These are phyloP conservation scores for Echinosophora koreensis DNA, from an alignment of 306 rosid genomes.

Conservation along the genomic window DNA sequence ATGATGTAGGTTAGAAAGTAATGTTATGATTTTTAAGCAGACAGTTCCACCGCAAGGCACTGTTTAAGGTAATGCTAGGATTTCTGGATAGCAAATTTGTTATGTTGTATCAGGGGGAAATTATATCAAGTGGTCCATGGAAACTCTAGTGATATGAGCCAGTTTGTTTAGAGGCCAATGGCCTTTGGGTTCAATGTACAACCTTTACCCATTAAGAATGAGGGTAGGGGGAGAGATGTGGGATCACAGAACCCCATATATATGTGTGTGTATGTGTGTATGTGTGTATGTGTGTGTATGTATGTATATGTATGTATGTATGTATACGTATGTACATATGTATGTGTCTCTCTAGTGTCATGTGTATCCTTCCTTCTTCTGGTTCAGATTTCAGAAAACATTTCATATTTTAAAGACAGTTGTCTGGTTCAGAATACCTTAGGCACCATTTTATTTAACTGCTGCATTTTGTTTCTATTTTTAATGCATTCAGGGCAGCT, in stretches of 20 bases:
- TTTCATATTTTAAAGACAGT: neutral
- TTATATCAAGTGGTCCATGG: neutral
- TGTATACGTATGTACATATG: too few relatives aligned
- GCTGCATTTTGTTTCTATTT: constrained; percentile 27
- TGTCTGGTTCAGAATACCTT: constrained; percentile 34
- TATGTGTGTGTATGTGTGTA: neutral
- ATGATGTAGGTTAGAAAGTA: neutral
- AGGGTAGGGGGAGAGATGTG: constrained; percentile 17
- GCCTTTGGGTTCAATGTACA: neutral
- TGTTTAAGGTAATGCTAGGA: neutral
- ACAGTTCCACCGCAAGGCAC: neutral
- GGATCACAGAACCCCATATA: constrained; percentile 21
- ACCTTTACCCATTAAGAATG: neutral
- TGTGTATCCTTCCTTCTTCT: constrained; percentile 1
- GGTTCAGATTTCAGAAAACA: constrained; percentile 2
- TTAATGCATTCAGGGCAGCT: constrained; percentile 77
- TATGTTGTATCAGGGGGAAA: neutral
- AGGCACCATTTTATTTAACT: constrained; percentile 19
- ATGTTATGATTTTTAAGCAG: neutral
- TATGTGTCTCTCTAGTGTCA: neutral
- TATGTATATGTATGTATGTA: too few relatives aligned
- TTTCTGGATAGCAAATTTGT: neutral
- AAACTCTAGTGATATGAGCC: constrained; percentile 1
- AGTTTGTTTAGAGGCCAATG: neutral
- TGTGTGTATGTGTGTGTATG: too few relatives aligned